Percentiles rank a stretch among this genome's conserved stretches.
These are phyloP conservation scores for Leptographium flavum DNA, from an alignment of 2,329 filamentous ascomycete species.

Conservation along the genomic window DNA sequence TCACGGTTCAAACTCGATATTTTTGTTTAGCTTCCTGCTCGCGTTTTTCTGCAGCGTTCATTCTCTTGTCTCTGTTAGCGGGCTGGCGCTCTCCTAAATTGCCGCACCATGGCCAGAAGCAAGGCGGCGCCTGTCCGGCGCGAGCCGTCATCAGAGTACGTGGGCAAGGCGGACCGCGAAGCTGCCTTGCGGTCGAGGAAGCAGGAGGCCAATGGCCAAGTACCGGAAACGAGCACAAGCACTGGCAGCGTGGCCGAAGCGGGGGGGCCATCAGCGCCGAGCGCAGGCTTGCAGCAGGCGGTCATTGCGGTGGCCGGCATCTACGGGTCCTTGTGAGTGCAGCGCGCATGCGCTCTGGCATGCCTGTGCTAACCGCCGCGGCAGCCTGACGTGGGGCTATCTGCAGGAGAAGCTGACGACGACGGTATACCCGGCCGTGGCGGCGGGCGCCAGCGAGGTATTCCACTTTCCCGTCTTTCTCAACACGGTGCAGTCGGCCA, in stretches of 20 bases:
- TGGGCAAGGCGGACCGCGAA: constrained; percentile 29
- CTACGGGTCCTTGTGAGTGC: constrained; percentile 81
- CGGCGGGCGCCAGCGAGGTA: constrained; percentile 42
- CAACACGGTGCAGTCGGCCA: constrained; percentile 86
- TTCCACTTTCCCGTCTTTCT: constrained; percentile 93
- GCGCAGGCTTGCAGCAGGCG: constrained; percentile 54
- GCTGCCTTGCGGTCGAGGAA: constrained; percentile 19
- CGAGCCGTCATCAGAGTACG: constrained; percentile 52
- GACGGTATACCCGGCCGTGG: constrained; percentile 56
- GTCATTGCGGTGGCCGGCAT: constrained; percentile 85
- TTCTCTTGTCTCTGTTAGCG: background rate
- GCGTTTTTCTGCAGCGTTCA: background rate
- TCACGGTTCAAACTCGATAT: too few species aligned
- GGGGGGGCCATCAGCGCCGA: constrained; percentile 15
- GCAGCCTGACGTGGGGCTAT: constrained; percentile 82
- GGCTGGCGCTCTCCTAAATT: background rate
- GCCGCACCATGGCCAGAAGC: constrained; percentile 47
- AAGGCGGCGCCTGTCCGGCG: constrained; percentile 53
- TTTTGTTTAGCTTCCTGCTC: too few species aligned
- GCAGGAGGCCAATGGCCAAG: constrained; percentile 6
- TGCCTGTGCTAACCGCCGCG: too few species aligned
- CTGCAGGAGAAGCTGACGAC: constrained; percentile 97
- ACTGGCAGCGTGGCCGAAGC: constrained; percentile 17
- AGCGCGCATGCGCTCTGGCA: too few species aligned
- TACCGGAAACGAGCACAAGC: constrained; percentile 15